Conservation (phyloP, 2,329 filamentous ascomycete species). For the Sphaerulina populicola region DNA sequence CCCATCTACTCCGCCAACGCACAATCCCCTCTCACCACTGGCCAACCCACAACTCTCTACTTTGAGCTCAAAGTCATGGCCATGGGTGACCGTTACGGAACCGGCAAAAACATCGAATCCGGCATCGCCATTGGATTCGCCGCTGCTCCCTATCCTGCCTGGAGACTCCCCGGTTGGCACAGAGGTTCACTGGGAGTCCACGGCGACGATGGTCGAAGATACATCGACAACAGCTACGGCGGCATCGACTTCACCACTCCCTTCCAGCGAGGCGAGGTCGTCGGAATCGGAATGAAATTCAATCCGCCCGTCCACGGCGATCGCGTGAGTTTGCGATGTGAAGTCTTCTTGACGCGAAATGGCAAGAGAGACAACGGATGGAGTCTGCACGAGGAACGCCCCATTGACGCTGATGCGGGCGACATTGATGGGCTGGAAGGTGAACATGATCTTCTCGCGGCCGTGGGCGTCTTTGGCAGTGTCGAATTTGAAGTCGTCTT, state of each 20-base stretch:
- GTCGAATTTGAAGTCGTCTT: conserved; percentile 56
- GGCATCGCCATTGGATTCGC: conserved; percentile 61
- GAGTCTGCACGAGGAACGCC: conserved; percentile 67
- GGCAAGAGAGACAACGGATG: conserved; percentile 54
- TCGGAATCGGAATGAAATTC: conserved; percentile 65
- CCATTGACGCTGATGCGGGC: conserved; percentile 53
- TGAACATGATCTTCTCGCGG: conserved; percentile 59
- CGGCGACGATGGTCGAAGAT: conserved; percentile 67
- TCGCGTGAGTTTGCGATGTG: conserved; percentile 39
- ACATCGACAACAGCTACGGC: conserved; percentile 66
- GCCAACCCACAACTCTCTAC: conserved; percentile 53
- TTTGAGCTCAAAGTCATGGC: conserved; percentile 58
- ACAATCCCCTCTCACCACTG: conserved; percentile 49
- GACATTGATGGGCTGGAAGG: conserved; percentile 55
- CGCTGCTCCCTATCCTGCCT: conserved; percentile 67
- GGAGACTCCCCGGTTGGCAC: conserved; percentile 74
- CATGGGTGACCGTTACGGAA: conserved; percentile 32
- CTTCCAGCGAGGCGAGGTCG: conserved; percentile 57
- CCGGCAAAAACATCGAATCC: conserved; percentile 36
- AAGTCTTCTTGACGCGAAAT: conserved; percentile 64
- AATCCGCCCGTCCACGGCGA: conserved; percentile 21
- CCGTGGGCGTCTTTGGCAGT: conserved; percentile 62
- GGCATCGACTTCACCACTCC: conserved; percentile 59
- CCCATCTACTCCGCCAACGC: conserved; percentile 57
- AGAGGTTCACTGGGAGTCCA: conserved; percentile 67